Base-by-base conservation (phyloP, 2,329 filamentous ascomycete species). In the Trichoderma semiorbis region DNA sequence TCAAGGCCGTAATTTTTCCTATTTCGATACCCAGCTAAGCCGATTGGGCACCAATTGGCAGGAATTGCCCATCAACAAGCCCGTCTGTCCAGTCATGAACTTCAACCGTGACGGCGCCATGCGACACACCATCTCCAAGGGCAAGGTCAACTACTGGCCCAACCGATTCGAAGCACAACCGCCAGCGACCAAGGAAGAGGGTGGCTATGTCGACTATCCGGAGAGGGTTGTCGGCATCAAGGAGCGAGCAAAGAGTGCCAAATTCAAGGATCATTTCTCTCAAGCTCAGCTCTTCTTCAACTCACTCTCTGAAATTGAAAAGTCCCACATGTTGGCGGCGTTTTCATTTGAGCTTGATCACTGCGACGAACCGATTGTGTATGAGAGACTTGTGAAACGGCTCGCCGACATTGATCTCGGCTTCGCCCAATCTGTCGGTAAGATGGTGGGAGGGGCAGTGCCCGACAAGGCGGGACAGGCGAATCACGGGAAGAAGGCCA, bases 251-350 rank as follows among this genome's bases (percentile, higher is more conserved):
- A 85, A 88, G 77, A 92, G 89, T 74, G 86, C 86, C 75, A 95
- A 95, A 82, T 95, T 95, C 85, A 87, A 85, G 74, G 92, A 96
- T 73, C 92, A 95, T 78, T 89, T 88, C 81, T 90, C 87, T 64
- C 93, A 96, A 79, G 92, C 93, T 0, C 92, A 95, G 78, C 84
- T 95, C 2, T 96, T 96, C 83, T 95, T 90, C 83, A 95, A 95
- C 83, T 94, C 91, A 18, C 81, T 95, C 75, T 88, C 89, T 0
- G 81, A 85, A 0, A 83, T 89, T 4, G 93, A 95, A 80, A 90
- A 92, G 81, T 87, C 92, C 74, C 91, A 93, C 77, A 77, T 93
- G 21, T 84, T 92, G 79, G 91, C 93, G 75, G 91, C 90, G 0
- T 87, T 93, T 64, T 89, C 91, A 1, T 93, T 93, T 78, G 92